phyloP scores from a whole-genome alignment of 73 alveolate species.

The Symbiodinium natans region DNA sequence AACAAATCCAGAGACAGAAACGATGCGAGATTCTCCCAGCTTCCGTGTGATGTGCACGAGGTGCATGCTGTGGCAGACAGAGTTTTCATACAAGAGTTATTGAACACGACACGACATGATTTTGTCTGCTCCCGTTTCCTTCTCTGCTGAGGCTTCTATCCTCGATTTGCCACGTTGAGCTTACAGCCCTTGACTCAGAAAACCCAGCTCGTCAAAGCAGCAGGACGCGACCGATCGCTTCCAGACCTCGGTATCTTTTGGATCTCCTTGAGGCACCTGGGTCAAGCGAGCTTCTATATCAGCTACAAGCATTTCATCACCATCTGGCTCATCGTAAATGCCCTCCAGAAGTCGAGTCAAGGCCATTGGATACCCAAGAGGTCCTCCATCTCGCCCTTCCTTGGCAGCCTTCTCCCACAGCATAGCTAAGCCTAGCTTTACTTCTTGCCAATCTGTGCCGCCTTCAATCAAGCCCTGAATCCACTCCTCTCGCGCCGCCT shows the following conservation, averaged over 20 bases:
- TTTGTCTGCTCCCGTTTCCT: too few relatives aligned
- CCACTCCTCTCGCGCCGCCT: constrained; percentile 34
- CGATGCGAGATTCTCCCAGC: too few relatives aligned
- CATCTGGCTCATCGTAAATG: constrained; percentile 63
- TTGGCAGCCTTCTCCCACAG: constrained; percentile 72
- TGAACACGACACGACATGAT: too few relatives aligned
- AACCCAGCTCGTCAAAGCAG: constrained; percentile 68
- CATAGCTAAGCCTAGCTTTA: constrained; percentile 27
- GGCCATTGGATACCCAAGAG: constrained; percentile 86
- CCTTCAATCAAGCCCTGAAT: constrained; percentile 2
- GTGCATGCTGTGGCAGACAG: too few relatives aligned
- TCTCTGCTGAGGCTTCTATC: too few relatives aligned
- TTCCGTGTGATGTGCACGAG: too few relatives aligned
- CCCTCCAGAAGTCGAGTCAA: constrained; percentile 62
- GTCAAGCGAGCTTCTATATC: constrained; percentile 64
- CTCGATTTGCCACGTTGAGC: too few relatives aligned
- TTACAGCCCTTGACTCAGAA: constrained; percentile 28
- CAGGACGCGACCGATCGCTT: constrained; percentile 41
- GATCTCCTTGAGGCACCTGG: constrained; percentile 63
- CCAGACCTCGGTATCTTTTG: constrained; percentile 34
- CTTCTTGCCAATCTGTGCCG: constrained; percentile 59
- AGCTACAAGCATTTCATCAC: constrained; percentile 49
- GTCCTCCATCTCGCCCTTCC: constrained; percentile 93
- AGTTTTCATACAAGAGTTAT: too few relatives aligned
- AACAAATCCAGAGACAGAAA: too few relatives aligned